These are phyloP conservation scores for Ramaria sp. DNA, from an alignment of 768 basidiomycete species.

Conservation along the genomic window DNA sequence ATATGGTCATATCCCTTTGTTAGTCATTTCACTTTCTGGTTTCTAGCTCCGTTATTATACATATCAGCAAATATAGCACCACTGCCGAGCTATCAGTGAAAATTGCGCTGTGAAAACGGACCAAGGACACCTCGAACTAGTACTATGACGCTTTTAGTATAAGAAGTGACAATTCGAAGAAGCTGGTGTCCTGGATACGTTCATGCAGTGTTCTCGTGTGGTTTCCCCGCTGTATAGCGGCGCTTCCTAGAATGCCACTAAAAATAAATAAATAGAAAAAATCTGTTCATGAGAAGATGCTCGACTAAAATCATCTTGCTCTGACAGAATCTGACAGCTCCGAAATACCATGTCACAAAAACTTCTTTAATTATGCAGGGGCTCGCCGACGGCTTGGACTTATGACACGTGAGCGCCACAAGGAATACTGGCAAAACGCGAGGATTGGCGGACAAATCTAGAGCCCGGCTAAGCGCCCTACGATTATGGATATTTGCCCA, in stretches of 20 bases:
- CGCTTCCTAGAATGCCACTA: too few relatives aligned
- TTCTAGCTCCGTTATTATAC: not conserved
- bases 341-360: not conserved
- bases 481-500: not conserved
- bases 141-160: too few relatives aligned
- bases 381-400: not conserved
- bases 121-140: too few relatives aligned
- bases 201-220: too few relatives aligned
- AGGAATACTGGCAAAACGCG: not conserved
- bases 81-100: too few relatives aligned
- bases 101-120: too few relatives aligned
- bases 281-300: not conserved
- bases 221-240: too few relatives aligned
- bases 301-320: not conserved
- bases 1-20: not conserved
- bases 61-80: not conserved
- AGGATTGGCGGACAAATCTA: not conserved
- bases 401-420: not conserved
- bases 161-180: too few relatives aligned
- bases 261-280: too few relatives aligned
- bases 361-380: not conserved
- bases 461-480: too few relatives aligned
- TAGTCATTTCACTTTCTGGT: not conserved
- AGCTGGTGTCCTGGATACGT: too few relatives aligned
- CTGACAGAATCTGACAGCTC: slow-evolving; percentile 2